Conservation (phyloP, 2,329 filamentous ascomycete species). For the Septoria petroselini region DNA sequence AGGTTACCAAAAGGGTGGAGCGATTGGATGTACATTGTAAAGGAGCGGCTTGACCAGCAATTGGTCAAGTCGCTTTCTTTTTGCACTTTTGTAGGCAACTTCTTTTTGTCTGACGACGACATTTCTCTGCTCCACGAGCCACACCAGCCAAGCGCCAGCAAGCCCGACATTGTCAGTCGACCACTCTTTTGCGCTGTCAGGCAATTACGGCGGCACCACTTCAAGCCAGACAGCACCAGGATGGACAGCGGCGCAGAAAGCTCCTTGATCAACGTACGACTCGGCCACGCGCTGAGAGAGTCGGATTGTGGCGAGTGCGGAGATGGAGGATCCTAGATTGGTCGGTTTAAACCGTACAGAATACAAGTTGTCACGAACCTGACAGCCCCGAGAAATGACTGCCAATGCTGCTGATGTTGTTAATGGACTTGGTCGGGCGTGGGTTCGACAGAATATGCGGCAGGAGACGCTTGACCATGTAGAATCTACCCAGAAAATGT, state of each 20-base stretch:
- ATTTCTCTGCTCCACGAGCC: conserved; percentile 35
- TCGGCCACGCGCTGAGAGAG: conserved; percentile 38
- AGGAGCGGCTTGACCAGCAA: no score
- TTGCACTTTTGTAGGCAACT: no score
- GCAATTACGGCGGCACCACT: conserved; percentile 35
- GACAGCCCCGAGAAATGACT: conserved; percentile 35
- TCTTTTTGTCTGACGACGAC: no score
- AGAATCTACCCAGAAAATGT: conserved; percentile 22
- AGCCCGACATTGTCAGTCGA: conserved; percentile 32
- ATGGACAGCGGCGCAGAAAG: conserved; percentile 36
- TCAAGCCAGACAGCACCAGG: conserved; percentile 36
- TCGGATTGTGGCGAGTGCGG: conserved; percentile 36
- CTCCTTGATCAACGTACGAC: conserved; percentile 28
- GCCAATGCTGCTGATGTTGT: conserved; percentile 36
- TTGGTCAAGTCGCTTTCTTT: no score
- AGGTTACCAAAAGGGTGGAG: no score
- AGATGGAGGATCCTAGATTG: conserved; percentile 37
- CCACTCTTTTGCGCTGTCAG: conserved; percentile 25
- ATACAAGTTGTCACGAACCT: no score
- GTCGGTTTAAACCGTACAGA: no score
- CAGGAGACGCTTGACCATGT: conserved; percentile 27
- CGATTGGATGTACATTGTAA: no score
- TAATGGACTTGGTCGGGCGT: conserved; percentile 18
- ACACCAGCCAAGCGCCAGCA: conserved; percentile 30
- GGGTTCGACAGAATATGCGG: conserved; percentile 11